Percentiles rank a stretch among this genome's conserved stretches.
These are phyloP conservation scores for Penicillium taxi DNA, from an alignment of 495 filamentous ascomycete species.

Conservation along the genomic window DNA sequence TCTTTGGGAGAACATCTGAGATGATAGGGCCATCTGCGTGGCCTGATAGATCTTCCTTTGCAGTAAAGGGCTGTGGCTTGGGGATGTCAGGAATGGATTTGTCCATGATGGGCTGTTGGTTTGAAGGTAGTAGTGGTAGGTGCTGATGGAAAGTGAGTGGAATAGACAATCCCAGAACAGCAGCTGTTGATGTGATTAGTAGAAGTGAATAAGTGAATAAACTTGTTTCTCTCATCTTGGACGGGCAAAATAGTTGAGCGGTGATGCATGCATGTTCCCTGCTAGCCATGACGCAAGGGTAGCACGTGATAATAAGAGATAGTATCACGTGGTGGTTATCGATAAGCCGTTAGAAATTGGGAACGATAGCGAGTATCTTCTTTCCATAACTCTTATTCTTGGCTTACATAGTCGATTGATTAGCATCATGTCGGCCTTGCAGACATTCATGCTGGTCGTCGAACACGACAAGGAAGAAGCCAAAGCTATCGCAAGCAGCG, in stretches of 20 bases:
- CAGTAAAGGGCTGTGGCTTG: constrained; percentile 30
- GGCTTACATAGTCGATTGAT: constrained; percentile 14
- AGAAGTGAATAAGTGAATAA: constrained; percentile 10
- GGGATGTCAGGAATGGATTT: constrained; percentile 22
- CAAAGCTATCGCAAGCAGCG: constrained; percentile 46
- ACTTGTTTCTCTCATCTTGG: constrained; percentile 15
- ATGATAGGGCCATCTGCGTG: constrained; percentile 45
- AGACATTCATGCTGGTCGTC: constrained; percentile 57
- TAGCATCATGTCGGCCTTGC: constrained; percentile 51
- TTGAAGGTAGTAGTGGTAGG: constrained; percentile 8
- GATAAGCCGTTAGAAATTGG: constrained; percentile 22
- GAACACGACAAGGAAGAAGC: constrained; percentile 57
- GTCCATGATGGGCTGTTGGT: constrained; percentile 29
- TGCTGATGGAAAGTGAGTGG: constrained; percentile 6
- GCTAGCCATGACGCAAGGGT: constrained; percentile 17
- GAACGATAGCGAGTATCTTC: constrained; percentile 6
- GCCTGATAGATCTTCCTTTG: constrained; percentile 16
- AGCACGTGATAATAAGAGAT: constrained; percentile 18
- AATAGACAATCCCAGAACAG: constrained; percentile 11
- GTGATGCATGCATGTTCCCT: too few species aligned
- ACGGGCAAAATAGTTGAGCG: constrained; percentile 1
- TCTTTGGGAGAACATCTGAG: constrained; percentile 78
- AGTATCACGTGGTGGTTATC: constrained; percentile 20
- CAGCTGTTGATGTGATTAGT: constrained; percentile 6
- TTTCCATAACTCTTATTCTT: constrained; percentile 3